phyloP scores from a whole-genome alignment of 768 basidiomycete genomes.

The Boletellus sp. region DNA sequence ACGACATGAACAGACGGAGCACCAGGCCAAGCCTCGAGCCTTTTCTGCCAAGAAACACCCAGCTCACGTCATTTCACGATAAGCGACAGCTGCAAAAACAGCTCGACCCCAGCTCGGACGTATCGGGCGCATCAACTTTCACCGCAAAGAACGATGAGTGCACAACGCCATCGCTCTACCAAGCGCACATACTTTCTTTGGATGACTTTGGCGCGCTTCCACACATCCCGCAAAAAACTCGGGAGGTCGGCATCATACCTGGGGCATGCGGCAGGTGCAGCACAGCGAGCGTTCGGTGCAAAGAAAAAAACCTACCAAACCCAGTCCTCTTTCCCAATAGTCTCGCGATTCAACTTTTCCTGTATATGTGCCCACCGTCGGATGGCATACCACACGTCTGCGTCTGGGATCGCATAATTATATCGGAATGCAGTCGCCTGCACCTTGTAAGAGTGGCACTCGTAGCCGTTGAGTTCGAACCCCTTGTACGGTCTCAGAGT shows the following conservation, averaged over 20 bases:
- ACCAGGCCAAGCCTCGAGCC: not conserved
- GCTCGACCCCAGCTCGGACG: too few relatives aligned
- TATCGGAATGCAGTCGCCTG: slow-evolving; percentile 25
- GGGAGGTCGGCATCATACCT: slow-evolving; percentile 25
- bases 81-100: not conserved
- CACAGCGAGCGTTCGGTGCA: not conserved
- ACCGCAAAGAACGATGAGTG: not conserved
- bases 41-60: not conserved
- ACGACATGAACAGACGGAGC: not conserved
- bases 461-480: not conserved
- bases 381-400: not conserved
- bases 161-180: not conserved
- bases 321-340: slow-evolving; percentile 12
- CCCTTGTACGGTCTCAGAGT: not conserved
- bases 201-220: too few relatives aligned
- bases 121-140: too few relatives aligned
- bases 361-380: slow-evolving; percentile 9
- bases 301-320: slow-evolving; percentile 15
- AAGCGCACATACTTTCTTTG: too few relatives aligned
- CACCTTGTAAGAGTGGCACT: slow-evolving; percentile 1
- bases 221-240: not conserved
- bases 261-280: not conserved
- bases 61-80: not conserved
- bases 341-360: not conserved
- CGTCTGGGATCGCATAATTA: slow-evolving; percentile 19